Base-by-base conservation (phyloP, 306 rosid species). In the Castanospermum australe region DNA sequence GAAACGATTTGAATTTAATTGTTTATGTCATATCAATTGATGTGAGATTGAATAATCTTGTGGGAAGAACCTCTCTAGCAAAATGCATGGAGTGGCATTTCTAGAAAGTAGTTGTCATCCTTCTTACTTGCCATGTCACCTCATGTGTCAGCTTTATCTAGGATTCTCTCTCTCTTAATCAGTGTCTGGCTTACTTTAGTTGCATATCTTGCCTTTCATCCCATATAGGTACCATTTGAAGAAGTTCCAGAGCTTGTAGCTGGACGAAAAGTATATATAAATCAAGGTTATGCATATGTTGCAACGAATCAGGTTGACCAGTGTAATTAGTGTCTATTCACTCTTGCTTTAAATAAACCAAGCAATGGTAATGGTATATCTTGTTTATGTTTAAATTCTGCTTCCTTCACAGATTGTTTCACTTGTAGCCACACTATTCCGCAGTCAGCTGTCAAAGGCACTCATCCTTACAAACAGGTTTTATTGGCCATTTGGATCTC, bases 241-340 rank as follows among this genome's bases (percentile, higher is more conserved):
- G 99, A 93, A 87, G 98, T 95, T 86, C 96, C 98, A 69, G 97
- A 91, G 79, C 99, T 95, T 59, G 96, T 93, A 45, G 93, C 92
- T 88, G 89, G 96, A 47, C 93, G 98, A 30, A 91, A 80, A 85
- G 97, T 93, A 64, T 91, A 82, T 86, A 62, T 93, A 65, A 89
- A 86, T 22, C 93, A 87, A 86, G 98, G 99, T 77, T 69, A 83
- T 85, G 99, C 97, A 45, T 93, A 85, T 78, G 86, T 95, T 68
- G 96, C 98, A 59, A 86, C 87, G 84, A 87, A 81, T 88, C 99
- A 95, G 98, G 99, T 94, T 83, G 77, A 63, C 42, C 15, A 61
- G 63, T 35, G 61, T 75, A 56, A 62, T 62, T 82, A 63, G 32
- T 57, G 79, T 71, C 67, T 75, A 35, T 73, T 47, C 24, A 15